These are phyloP conservation scores for Zizania latifolia DNA, from an alignment of 176 grass and related monocot genomes.

Conservation along the genomic window DNA sequence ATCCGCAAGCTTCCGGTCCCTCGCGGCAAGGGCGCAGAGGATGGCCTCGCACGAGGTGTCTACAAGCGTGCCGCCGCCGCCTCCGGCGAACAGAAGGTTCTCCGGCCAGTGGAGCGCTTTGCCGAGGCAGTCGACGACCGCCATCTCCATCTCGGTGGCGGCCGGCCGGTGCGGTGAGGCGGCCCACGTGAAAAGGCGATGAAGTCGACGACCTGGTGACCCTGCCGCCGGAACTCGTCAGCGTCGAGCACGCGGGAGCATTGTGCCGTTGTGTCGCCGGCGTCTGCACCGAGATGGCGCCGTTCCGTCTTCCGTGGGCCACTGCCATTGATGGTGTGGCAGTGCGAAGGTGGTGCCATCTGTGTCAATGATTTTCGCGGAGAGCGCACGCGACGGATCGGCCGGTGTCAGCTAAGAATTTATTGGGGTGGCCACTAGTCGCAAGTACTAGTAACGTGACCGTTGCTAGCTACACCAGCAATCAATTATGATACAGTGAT, in stretches of 20 bases:
- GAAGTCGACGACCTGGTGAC: constrained; percentile 42
- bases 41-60: constrained; percentile 60
- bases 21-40: constrained; percentile 41
- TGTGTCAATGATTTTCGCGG: neutral
- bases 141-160: constrained; percentile 55
- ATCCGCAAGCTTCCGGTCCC: constrained; percentile 38
- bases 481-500: no score
- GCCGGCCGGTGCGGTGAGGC: constrained; percentile 53
- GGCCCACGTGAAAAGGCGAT: constrained; percentile 56
- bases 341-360: constrained; percentile 29
- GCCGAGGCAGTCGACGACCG: constrained; percentile 55
- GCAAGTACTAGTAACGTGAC: no score
- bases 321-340: neutral
- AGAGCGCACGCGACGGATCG: neutral
- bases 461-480: no score
- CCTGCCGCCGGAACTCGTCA: constrained; percentile 37
- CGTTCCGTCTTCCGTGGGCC: neutral
- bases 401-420: no score
- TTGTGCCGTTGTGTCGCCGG: neutral
- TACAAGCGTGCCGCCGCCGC: constrained; percentile 49
- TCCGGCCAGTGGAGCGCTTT: constrained; percentile 37
- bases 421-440: no score
- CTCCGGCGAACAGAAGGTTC: constrained; percentile 30
- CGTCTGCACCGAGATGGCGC: neutral
- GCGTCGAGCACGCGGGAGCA: constrained; percentile 16